Evolutionary conservation across 768 basidiomycete genomes (phyloP), one percentile per base, ranked within the genome.

Genomic region (Auriculariales sp.): DNA sequence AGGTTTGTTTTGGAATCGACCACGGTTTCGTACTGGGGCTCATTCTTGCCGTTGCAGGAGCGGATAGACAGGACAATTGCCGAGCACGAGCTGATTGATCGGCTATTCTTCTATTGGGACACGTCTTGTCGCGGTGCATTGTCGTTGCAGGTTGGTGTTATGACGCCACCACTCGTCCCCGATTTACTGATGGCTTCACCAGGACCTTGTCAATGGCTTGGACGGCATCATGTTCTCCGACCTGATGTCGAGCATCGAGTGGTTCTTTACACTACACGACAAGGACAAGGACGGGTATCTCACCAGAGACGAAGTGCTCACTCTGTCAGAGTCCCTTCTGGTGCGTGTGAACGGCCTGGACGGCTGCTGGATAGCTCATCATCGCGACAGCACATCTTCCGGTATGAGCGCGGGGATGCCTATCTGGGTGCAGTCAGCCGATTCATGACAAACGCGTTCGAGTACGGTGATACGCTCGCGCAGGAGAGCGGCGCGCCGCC

Each of bases 391-490:
- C 97, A 97, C 66, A 95, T 98, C 55, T 99, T 99, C 78, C 83
- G 95, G 12, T 89, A 81, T 63, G 95, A 99, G 65, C 74, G 91
- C 10, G 95, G 95, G 3, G 95, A 99, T 63, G 87, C 90, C 3
- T 99, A 94, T 61, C 73, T 99, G 22, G 95, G 92, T 1, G 90
- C 94, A 22, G 87, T 99, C 55, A 93, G 90, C 55, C 82, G 91
- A 34, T 94, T 97, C 62, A 93, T 98, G 82, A 85, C 92, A 32
- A 98, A 99, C 58, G 90, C 94, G 0, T 99, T 97, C 58, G 95
- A 99, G 60, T 97, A 93, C 51, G 95, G 92, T 2, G 92, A 95
- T 66, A 83, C 90, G n/a, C 71, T 90, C n/a, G 67, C 86, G 14
- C 83, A 83, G 34, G 69, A 70, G 56, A 54, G 68, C 14, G 71